Conservation (phyloP, 2,329 filamentous ascomycete species). For the Lomentospora prolificans region DNA sequence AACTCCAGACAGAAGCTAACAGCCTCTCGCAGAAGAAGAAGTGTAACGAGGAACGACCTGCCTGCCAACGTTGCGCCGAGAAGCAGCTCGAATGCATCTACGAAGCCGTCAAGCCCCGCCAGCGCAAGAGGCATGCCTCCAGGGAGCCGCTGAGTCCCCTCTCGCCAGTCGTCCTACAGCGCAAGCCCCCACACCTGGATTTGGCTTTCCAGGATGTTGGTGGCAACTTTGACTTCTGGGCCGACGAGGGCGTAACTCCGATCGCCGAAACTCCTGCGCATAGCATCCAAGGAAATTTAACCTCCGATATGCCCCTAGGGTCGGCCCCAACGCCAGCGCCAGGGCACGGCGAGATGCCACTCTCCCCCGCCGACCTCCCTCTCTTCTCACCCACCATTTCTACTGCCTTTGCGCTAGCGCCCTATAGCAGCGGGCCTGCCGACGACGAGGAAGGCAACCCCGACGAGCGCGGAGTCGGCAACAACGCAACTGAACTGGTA, state of each 20-base stretch:
- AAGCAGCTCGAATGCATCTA: constrained; percentile 38
- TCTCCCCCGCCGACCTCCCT: neutral
- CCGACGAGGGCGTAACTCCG: neutral
- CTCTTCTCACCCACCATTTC: neutral
- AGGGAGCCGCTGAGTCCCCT: neutral
- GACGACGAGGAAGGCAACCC: neutral
- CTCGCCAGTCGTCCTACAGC: neutral
- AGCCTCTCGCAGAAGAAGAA: constrained; percentile 40
- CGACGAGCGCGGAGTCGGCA: neutral
- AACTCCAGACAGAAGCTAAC: too few relatives aligned
- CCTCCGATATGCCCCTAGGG: neutral
- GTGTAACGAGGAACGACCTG: constrained; percentile 42
- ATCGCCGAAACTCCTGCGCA: neutral
- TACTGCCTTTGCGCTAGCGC: neutral
- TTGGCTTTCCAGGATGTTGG: neutral
- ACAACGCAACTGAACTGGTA: neutral
- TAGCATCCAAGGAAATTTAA: neutral
- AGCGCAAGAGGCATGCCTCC: constrained; percentile 24
- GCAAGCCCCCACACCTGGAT: neutral
- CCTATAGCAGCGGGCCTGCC: neutral
- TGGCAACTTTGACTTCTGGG: neutral
- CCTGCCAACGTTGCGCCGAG: constrained; percentile 41
- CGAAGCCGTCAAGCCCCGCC: constrained; percentile 33
- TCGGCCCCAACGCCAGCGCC: neutral
- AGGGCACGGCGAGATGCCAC: neutral